phyloP scores from a whole-genome alignment of 192 early-diverging fungal species.

The Umbelopsis isabellina region DNA sequence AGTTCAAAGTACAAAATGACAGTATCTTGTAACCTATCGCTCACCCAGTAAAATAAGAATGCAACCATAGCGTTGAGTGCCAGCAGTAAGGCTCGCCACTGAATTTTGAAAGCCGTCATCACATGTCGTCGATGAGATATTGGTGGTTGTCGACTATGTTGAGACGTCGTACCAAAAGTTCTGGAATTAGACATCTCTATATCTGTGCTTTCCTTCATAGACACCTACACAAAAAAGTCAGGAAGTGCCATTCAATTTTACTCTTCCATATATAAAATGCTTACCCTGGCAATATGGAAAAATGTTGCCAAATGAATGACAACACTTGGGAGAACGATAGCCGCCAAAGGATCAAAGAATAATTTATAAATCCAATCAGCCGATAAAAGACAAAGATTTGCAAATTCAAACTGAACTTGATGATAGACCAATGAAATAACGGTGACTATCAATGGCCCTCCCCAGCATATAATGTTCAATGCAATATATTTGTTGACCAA shows the following conservation, averaged over 20 bases:
- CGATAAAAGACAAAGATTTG: constrained; percentile 52
- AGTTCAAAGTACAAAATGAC: not conserved
- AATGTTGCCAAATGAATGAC: constrained; percentile 55
- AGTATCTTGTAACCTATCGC: not conserved
- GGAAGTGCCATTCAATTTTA: not conserved
- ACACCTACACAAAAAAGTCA: constrained; percentile 20
- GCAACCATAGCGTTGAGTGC: constrained; percentile 41
- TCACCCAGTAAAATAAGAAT: constrained; percentile 57
- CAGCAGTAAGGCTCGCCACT: constrained; percentile 58
- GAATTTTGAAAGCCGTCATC: constrained; percentile 52
- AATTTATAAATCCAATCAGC: constrained; percentile 40
- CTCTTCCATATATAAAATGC: not conserved
- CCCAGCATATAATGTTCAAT: constrained; percentile 55
- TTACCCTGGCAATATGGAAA: constrained; percentile 52
- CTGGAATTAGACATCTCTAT: constrained; percentile 35
- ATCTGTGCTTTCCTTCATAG: constrained; percentile 30
- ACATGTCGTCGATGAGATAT: constrained; percentile 37
- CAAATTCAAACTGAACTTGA: constrained; percentile 51
- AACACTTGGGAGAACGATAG: constrained; percentile 49
- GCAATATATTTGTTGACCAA: constrained; percentile 45
- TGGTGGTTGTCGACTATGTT: not conserved
- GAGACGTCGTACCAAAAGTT: constrained; percentile 7
- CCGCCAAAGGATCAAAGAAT: constrained; percentile 60
- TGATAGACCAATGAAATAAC: constrained; percentile 42
- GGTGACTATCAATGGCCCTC: constrained; percentile 41